Base-by-base conservation (phyloP, 1,284 basidiomycete species). In the Marasmius fiardii region DNA sequence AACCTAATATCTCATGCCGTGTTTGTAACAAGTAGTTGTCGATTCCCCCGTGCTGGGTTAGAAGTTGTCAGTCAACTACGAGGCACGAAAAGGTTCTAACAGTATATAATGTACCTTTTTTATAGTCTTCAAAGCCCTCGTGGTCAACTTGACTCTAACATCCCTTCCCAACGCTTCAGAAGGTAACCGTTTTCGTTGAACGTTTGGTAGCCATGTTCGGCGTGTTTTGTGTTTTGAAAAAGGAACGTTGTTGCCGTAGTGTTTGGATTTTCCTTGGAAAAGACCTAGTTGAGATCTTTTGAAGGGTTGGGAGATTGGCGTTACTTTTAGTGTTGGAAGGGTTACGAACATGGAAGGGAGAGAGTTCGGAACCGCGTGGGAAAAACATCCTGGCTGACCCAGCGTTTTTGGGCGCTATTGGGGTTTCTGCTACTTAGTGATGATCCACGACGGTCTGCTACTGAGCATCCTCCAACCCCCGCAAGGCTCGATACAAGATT, bases 181-280 rank as follows among this genome's bases (percentile, higher is more conserved):
- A 60, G 74, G 80, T 47, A 93, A 63, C 2, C 83, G 80, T 68
- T 92, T 92, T 56, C 74, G 74, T 62, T 93, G 90, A 18, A 92
- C 78, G 71, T 97, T 97, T 23, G 94, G 92, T 24, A 92, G 75
- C 94, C 94, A 97, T 44, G 85, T 83, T 44, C 94, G 77, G 51
- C 91, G 86, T n/a, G 95, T 95, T 75, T 95, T 95, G 69, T 89
- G 83, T 68, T 91, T 86, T 21, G 93, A 96, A 71, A 92, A 90
- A 0, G 94, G 93, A 52, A 95, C 91, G 67, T 89, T 95, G 79
- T 96, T 95, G 37, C 94, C 94, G 61, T 85, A 87, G 63, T 84
- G 87, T 60, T 87, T 90, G 51, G 75, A 82, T 67, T 87, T 88
- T 16, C 90, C 90, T 56, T 92, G 90, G 68, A 90, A 93, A 1